Conservation (phyloP, 148 eudicot genomes). For the Cornus controversa region DNA sequence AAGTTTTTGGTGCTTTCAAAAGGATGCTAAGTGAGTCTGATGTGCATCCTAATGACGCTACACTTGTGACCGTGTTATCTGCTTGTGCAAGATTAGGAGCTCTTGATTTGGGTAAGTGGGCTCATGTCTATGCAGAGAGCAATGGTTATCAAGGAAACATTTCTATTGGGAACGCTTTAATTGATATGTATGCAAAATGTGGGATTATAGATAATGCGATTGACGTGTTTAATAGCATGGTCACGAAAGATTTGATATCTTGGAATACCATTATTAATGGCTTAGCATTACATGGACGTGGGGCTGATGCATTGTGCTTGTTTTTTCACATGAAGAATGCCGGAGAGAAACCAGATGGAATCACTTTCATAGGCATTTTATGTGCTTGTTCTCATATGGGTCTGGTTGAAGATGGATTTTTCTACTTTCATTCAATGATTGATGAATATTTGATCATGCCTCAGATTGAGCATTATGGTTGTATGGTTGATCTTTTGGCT, state of each 20-base stretch:
- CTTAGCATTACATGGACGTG: constrained; percentile 71
- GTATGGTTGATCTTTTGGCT: constrained; percentile 64
- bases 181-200: constrained; percentile 85
- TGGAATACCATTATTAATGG: constrained; percentile 78
- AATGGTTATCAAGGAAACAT: constrained; percentile 53
- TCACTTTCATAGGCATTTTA: constrained; percentile 63
- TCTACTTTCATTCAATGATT: constrained; percentile 53
- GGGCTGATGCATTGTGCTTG: constrained; percentile 48
- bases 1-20: constrained; percentile 55
- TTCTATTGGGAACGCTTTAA: constrained; percentile 55
- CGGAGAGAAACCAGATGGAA: constrained; percentile 60
- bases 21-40: constrained; percentile 55
- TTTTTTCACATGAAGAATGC: constrained; percentile 47
- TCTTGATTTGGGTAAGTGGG: constrained; percentile 68
- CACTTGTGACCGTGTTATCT: constrained; percentile 58
- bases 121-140: constrained; percentile 52
- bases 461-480: constrained; percentile 77
- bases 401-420: constrained; percentile 51
- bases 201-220: constrained; percentile 54
- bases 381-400: constrained; percentile 87
- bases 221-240: constrained; percentile 47
- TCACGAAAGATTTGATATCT: constrained; percentile 56
- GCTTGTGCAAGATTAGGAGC: constrained; percentile 75
- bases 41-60: constrained; percentile 66
- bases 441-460: constrained; percentile 46